Base-by-base conservation (phyloP, 1,284 basidiomycete genomes). In the Athelia sp. region DNA sequence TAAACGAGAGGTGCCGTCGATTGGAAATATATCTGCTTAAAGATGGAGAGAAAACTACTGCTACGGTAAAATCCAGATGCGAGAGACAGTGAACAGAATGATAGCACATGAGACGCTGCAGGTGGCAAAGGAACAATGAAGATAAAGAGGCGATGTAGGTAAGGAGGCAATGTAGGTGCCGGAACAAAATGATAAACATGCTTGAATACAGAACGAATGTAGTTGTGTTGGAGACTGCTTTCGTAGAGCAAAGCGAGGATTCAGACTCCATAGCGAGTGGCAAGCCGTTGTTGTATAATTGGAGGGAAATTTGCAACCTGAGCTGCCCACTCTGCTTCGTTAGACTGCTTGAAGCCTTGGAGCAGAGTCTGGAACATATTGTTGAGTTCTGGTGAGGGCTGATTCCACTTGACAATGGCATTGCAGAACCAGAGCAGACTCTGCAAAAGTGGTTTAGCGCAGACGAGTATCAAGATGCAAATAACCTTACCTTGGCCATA, bases 341-440 rank as follows among this genome's bases (percentile, higher is more conserved):
- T 86, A 67, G 93, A 89, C 56, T 85, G 79, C 72, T 91, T 90
- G 75, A 96, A 93, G 18, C 89, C 90, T 47, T 75, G 79, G 50
- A 96, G 69, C 52, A 96, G 78, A 63, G 84, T 76, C 62, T 85
- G 81, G 81, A 98, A 98, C 90, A 95, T 95, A 52, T 75, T 75
- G 66, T 95, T 92, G 48, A 98, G 77, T 67, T 94, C 90, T 13
- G 81, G 75, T 1, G 93, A 96, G 0, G 94, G 94, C 50, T 84
- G 80, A 52, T 86, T 88, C 94, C 94, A 98, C 56, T 93, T 79
- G 47, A 94, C 90, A 50, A 97, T 90, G n/a, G 94, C 92, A 64
- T 98, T 97, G 68, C 93, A 94, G 80, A 97, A 97, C 86, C 90
- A 96, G 43, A 94, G 69, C 56, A 97, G 76, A 61, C 89, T 90